Percentiles rank a stretch among this genome's conserved stretches.
Evolutionary conservation across 768 basidiomycete genomes (phyloP).

Genomic region (Hypholoma fasciculare): DNA sequence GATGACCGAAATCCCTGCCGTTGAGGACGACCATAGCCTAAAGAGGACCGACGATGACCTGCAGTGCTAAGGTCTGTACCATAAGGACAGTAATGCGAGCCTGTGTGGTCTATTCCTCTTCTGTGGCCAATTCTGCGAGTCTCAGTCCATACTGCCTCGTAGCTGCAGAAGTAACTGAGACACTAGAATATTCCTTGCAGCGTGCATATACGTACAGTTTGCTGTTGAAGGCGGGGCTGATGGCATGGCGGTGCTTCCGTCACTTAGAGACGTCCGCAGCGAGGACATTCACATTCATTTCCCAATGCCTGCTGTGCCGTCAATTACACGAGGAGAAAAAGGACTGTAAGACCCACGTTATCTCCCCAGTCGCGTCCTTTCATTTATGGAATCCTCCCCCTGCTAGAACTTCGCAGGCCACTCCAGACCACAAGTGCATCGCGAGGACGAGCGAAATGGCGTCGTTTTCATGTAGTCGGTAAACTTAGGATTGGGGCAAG

Average conservation of each 20-base stretch:
- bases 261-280: conserved; percentile 43
- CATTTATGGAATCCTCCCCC: neutral
- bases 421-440: neutral
- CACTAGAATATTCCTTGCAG: neutral
- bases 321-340: neutral
- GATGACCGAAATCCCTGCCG: conserved; percentile 32
- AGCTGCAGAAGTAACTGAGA: conserved; percentile 24
- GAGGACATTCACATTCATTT: conserved; percentile 50
- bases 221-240: conserved; percentile 45
- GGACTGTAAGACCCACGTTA: neutral
- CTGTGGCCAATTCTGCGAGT: conserved; percentile 37
- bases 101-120: conserved; percentile 34
- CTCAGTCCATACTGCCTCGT: conserved; percentile 41
- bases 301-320: conserved; percentile 34
- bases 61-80: conserved; percentile 35
- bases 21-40: too few species aligned
- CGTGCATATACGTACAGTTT: conserved; percentile 29
- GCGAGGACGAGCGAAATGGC: neutral
- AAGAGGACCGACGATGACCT: conserved; percentile 21
- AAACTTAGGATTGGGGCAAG: neutral
- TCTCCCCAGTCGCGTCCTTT: neutral
- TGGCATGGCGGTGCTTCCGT: conserved; percentile 45
- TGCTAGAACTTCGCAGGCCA: neutral
- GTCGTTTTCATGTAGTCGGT: neutral
- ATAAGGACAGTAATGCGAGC: conserved; percentile 26